Evolutionary conservation across 2,329 filamentous ascomycete genomes (phyloP).

Genomic region (Trichoderma breve): DNA sequence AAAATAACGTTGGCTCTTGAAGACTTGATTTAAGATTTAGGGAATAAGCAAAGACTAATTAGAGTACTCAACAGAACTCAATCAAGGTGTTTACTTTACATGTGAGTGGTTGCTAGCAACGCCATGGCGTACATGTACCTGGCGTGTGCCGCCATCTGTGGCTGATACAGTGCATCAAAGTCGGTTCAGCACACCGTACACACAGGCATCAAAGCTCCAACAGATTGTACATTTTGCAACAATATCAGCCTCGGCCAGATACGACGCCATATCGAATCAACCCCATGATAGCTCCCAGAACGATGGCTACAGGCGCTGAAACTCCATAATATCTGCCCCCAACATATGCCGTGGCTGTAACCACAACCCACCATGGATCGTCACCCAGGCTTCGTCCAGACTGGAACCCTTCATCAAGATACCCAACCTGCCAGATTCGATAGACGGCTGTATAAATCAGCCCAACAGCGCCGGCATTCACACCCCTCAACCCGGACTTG

Average conservation of each 20-base stretch:
- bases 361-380: slow-evolving; percentile 64
- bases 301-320: slow-evolving; percentile 34
- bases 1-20: background rate
- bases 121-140: background rate
- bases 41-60: background rate
- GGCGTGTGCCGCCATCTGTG: background rate
- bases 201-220: background rate
- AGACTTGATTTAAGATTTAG: background rate
- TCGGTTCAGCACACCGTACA: background rate
- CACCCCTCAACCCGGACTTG: slow-evolving; percentile 49
- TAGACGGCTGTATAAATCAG: slow-evolving; percentile 65
- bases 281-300: slow-evolving; percentile 36
- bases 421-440: slow-evolving; percentile 61
- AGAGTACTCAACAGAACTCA: background rate
- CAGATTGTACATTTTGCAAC: background rate
- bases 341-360: slow-evolving; percentile 45
- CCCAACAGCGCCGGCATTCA: slow-evolving; percentile 61
- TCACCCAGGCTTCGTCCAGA: slow-evolving; percentile 52
- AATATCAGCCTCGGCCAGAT: background rate
- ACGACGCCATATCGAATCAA: slow-evolving; percentile 34
- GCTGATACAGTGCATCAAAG: background rate
- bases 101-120: background rate
- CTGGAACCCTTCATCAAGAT: slow-evolving; percentile 48
- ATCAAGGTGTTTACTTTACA: background rate
- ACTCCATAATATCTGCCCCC: slow-evolving; percentile 35